A percentile compares a stretch with the other conserved stretches of the same genome.
These are phyloP conservation scores for Chrysophaeum taylorii DNA, from an alignment of 352 stramenopile species.

Conservation along the genomic window DNA sequence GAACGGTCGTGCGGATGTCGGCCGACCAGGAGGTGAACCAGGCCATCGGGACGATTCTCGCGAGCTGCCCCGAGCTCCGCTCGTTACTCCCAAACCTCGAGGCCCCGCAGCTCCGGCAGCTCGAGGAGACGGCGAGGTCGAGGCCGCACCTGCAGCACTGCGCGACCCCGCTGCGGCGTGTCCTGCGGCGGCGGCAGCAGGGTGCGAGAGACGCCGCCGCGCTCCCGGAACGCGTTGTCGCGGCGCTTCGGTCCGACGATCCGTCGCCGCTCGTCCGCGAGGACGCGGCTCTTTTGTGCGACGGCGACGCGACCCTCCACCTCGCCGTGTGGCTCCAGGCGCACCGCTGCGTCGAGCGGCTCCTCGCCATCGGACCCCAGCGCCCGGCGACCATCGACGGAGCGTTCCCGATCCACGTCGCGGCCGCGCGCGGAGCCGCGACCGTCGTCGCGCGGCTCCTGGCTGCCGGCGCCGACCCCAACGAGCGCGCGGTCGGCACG, in stretches of 20 bases:
- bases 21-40: not conserved
- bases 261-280: not conserved
- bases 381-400: not conserved
- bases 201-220: not conserved
- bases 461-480: not conserved
- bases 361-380: not conserved
- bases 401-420: conserved; percentile 1
- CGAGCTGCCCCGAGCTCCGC: not conserved
- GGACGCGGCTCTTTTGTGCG: not conserved
- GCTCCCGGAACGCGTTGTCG: not conserved
- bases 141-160: too few species aligned
- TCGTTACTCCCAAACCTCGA: not conserved
- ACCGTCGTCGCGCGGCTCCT: not conserved
- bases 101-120: not conserved
- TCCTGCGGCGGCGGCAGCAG: not conserved
- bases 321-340: not conserved
- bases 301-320: not conserved
- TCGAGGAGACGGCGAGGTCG: too few species aligned
- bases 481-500: not conserved
- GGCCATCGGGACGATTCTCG: not conserved
- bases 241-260: not conserved
- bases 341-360: not conserved
- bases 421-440: not conserved
- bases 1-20: not conserved
- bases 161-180: not conserved